These are phyloP conservation scores for Nannochloropsis gaditana DNA, from an alignment of 108 stramenopile genomes.

Conservation along the genomic window DNA sequence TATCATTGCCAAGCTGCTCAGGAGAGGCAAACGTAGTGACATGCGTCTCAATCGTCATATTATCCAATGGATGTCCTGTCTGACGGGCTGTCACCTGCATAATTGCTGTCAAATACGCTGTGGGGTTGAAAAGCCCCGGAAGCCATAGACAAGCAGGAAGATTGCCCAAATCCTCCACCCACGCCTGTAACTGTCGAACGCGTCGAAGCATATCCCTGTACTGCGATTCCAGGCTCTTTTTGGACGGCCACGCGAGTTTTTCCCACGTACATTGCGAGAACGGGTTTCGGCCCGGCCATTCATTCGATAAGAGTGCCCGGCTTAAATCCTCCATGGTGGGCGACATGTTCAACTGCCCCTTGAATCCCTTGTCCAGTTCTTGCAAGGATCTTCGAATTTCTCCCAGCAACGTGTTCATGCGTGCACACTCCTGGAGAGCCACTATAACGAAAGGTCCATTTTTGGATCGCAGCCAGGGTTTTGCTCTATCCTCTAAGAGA, in stretches of 20 bases:
- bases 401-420: conserved; percentile 66
- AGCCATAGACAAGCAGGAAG: conserved; percentile 66
- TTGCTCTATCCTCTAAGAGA: conserved; percentile 55
- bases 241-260: conserved; percentile 62
- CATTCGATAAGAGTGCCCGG: conserved; percentile 59
- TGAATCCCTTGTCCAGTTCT: conserved; percentile 72
- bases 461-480: conserved; percentile 58
- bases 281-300: conserved; percentile 65
- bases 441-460: conserved; percentile 67
- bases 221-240: conserved; percentile 61
- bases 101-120: conserved; percentile 66
- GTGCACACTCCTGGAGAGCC: conserved; percentile 66
- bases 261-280: conserved; percentile 59
- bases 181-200: conserved; percentile 58
- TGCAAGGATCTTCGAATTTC: conserved; percentile 61
- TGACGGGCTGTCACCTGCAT: conserved; percentile 66
- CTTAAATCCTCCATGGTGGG: conserved; percentile 64
- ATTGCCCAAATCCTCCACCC: conserved; percentile 60
- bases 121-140: conserved; percentile 69
- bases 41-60: conserved; percentile 70
- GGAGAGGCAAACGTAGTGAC: conserved; percentile 60
- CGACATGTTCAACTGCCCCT: conserved; percentile 72
- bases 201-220: conserved; percentile 62
- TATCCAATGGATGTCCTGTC: conserved; percentile 61
- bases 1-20: conserved; percentile 21